phyloP scores from a whole-genome alignment of 768 basidiomycete genomes.

The Omphalotus guepiniiformis region DNA sequence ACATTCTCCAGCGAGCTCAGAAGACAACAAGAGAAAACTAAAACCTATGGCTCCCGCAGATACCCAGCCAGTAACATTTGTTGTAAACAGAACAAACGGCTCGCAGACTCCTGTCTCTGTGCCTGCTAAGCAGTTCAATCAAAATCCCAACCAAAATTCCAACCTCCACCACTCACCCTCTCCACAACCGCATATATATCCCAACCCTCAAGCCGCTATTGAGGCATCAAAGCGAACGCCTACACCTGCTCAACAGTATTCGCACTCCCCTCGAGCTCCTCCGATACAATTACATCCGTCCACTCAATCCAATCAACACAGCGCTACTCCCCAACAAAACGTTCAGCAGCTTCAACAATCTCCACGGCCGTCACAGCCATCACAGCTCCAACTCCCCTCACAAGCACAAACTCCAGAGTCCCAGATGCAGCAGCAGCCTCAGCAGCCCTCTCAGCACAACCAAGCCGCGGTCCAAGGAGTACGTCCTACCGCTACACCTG shows the following conservation, averaged over 20 bases:
- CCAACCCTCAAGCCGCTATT: conserved; percentile 30
- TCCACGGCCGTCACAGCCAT: neutral
- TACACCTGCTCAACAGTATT: conserved; percentile 29
- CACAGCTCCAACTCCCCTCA: neutral
- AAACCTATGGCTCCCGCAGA: conserved; percentile 24
- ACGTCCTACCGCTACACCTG: neutral
- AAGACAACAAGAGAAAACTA: conserved; percentile 23
- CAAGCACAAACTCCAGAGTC: neutral
- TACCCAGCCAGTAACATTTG: no score
- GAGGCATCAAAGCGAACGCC: conserved; percentile 29
- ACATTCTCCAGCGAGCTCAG: conserved; percentile 26
- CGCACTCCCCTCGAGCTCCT: conserved; percentile 17
- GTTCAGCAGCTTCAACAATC: neutral
- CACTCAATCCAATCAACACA: neutral
- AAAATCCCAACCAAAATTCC: conserved; percentile 28
- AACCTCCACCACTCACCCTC: conserved; percentile 21
- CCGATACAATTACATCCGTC: conserved; percentile 13
- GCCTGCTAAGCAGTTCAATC: conserved; percentile 27
- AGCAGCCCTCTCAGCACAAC: neutral
- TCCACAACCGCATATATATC: conserved; percentile 34
- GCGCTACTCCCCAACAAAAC: neutral
- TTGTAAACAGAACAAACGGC: conserved; percentile 21
- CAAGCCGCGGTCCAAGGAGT: neutral
- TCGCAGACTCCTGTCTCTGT: conserved; percentile 31
- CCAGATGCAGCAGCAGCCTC: neutral